phyloP scores from a whole-genome alignment of 352 stramenopile genomes.

The Globisporangium okanoganense region DNA sequence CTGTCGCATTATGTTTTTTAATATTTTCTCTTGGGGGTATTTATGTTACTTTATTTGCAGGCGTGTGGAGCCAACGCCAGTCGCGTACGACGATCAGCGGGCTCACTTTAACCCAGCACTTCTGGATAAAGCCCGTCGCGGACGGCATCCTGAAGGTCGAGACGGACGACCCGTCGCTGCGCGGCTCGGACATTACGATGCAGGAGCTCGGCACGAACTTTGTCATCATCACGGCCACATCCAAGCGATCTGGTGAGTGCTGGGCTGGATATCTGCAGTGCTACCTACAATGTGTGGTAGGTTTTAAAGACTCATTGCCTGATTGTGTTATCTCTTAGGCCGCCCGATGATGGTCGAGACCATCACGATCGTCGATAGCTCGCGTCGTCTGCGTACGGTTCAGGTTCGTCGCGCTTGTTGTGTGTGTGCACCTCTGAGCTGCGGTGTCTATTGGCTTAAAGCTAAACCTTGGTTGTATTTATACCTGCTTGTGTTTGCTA shows the following conservation, averaged over 20 bases:
- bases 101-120: slow-evolving; percentile 84
- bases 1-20: no score
- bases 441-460: background rate
- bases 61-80: slow-evolving; percentile 84
- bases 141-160: slow-evolving; percentile 87
- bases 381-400: slow-evolving; percentile 75
- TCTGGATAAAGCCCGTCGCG: slow-evolving; percentile 85
- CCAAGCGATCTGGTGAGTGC: slow-evolving; percentile 67
- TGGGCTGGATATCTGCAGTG: no score
- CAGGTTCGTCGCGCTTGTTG: slow-evolving; percentile 25
- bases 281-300: background rate
- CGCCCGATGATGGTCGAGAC: slow-evolving; percentile 82
- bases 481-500: slow-evolving; percentile 7
- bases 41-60: slow-evolving; percentile 10
- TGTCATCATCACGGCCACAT: slow-evolving; percentile 80
- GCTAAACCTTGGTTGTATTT: background rate
- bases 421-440: background rate
- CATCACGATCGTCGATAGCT: slow-evolving; percentile 80
- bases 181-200: slow-evolving; percentile 84
- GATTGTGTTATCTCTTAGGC: slow-evolving; percentile 28
- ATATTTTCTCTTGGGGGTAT: no score
- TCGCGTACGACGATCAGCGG: slow-evolving; percentile 83
- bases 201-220: slow-evolving; percentile 81
- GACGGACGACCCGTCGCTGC: slow-evolving; percentile 73
- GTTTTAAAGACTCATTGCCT: no score